Percentiles rank a stretch among this genome's conserved stretches.
These are phyloP conservation scores for Nitzschia sp. DNA, from an alignment of 108 stramenopile genomes.

Conservation along the genomic window DNA sequence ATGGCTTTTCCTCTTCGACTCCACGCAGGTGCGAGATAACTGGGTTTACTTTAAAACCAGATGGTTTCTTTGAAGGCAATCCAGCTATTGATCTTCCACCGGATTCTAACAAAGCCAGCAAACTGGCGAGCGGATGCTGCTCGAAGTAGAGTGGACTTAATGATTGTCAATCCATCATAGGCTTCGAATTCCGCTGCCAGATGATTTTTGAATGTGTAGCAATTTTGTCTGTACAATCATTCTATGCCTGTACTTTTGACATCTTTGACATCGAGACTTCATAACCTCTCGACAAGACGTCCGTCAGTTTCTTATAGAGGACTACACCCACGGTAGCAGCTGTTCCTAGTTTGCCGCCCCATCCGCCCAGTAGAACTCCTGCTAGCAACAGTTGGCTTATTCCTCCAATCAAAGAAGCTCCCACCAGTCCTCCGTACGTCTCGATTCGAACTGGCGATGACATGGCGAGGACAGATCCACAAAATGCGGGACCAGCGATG, in stretches of 20 bases:
- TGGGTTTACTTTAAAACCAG: conserved; percentile 60
- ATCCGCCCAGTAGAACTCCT: conserved; percentile 26
- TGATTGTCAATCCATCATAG: too few species aligned
- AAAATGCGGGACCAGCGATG: conserved; percentile 21
- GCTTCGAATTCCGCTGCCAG: too few species aligned
- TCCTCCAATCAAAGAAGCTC: conserved; percentile 14
- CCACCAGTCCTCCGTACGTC: neutral
- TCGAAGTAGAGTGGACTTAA: neutral
- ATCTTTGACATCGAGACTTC: too few species aligned
- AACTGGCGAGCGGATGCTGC: conserved; percentile 40
- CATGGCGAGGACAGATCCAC: conserved; percentile 32
- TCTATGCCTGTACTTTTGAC: too few species aligned
- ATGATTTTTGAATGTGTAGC: too few species aligned
- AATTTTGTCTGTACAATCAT: too few species aligned
- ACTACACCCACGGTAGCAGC: conserved; percentile 21
- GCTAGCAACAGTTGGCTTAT: conserved; percentile 1
- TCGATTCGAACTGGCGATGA: conserved; percentile 5
- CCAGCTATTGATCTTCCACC: conserved; percentile 49
- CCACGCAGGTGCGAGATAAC: conserved; percentile 5
- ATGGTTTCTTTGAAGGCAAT: conserved; percentile 46
- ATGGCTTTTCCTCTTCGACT: neutral
- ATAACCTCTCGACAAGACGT: too few species aligned
- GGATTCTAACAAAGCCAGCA: conserved; percentile 47
- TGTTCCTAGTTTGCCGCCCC: conserved; percentile 36
- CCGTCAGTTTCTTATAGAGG: neutral